Evolutionary conservation across 768 basidiomycete genomes (phyloP), one percentile per base, ranked within the genome.

Genomic region (Mrakia frigida): DNA sequence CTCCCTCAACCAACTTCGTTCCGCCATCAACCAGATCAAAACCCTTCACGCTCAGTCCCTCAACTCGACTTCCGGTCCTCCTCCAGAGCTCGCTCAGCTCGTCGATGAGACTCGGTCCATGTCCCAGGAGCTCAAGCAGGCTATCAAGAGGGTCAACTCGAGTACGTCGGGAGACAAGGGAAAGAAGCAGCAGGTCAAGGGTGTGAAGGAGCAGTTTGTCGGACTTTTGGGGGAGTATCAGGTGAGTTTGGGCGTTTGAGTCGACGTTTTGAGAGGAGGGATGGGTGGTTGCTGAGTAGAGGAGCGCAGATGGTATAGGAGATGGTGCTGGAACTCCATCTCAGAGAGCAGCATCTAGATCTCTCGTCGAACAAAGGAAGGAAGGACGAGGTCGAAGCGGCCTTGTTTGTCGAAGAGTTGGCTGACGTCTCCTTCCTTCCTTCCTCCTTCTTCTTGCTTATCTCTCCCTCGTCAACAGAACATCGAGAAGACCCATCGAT

Each of bases 401-500:
- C 13, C 39, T 39, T 68, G 65, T 68, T 39, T 21, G 37, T 68
- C 39, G 21, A 63, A 7, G n/a, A 0, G 65, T n/a, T 68, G 18
- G 65, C 65, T 68, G 39, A 68, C 65, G 18, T 41, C 21, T 41
- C n/a, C 11, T 67, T 18, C 23, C 35, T 41, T n/a, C n/a, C 37
- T 37, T 43, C 6, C 33, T 60, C 23, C 52, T 56, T 28, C 59
- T 37, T 13, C 23, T 31, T 56, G 14, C 59, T 37, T 13, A 3
- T 25, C 33, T 59, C 3, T 39, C 39, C 14, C 31, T 18, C 61
- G n/a, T 28, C 2, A 2, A 41, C 92, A 92, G 82, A 86, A 85
- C 39, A 88, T 91, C 35, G 92, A 93, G 82, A 89, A 89, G 78
- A 89, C 90, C 79, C 88, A 87, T 81, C 87, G 90, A 28, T 84